Percentiles rank a stretch among this genome's conserved stretches.
Conservation (phyloP, 805 yeast species). For the Metschnikowia borealis region DNA sequence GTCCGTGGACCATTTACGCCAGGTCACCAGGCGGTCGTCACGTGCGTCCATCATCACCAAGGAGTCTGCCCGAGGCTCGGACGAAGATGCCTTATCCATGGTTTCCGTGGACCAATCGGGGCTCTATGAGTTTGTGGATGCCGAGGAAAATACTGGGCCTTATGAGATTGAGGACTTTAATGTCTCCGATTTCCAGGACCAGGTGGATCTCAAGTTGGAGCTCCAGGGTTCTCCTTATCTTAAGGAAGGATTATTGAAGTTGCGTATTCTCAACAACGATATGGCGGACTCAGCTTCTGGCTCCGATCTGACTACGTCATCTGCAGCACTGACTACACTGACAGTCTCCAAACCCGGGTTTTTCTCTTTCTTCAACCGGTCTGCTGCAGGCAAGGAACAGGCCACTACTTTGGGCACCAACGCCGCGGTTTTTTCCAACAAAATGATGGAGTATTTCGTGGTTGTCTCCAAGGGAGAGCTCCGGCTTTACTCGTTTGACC, state of each 20-base stretch:
- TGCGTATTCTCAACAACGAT: slow-evolving; percentile 36
- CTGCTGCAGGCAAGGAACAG: slow-evolving; percentile 1
- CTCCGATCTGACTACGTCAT: slow-evolving; percentile 7
- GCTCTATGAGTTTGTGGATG: slow-evolving; percentile 12
- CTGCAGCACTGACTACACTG: slow-evolving; percentile 11
- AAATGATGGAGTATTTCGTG: slow-evolving; percentile 49
- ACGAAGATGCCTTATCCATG: slow-evolving; percentile 28
- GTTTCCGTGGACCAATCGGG: slow-evolving; percentile 35
- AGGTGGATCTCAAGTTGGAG: slow-evolving; percentile 58
- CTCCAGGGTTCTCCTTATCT: slow-evolving; percentile 73
- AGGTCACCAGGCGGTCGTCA: slow-evolving; percentile 30
- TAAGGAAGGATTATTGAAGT: slow-evolving; percentile 63
- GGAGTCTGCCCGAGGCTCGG: slow-evolving; percentile 25
- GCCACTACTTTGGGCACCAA: slow-evolving; percentile 11
- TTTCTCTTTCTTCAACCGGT: slow-evolving; percentile 19
- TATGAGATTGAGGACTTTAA: slow-evolving; percentile 35
- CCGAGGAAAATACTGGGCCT: slow-evolving; percentile 12
- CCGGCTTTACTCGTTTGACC: slow-evolving; percentile 52
- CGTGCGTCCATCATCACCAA: slow-evolving; percentile 31
- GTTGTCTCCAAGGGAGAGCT: slow-evolving; percentile 67
- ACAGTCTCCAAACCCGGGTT: slow-evolving; percentile 12
- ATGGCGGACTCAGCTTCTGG: slow-evolving; percentile 24
- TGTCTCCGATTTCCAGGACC: slow-evolving; percentile 41
- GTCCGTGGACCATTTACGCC: slow-evolving; percentile 26
- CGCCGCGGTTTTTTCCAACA: slow-evolving; percentile 21